phyloP scores from a whole-genome alignment of 495 filamentous ascomycete species.

The Penicillium soppii region DNA sequence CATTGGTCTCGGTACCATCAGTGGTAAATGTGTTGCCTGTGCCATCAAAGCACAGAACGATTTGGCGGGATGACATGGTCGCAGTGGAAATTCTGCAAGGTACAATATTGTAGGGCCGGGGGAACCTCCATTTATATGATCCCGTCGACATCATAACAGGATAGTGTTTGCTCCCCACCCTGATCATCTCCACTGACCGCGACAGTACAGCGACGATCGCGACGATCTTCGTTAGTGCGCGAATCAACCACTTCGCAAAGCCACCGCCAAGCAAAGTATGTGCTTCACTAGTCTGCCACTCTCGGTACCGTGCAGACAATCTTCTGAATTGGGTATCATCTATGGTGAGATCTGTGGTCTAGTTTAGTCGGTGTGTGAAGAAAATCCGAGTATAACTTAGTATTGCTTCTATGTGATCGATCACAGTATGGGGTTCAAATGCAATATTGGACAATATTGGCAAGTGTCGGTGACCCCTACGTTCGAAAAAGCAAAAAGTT shows the following conservation, averaged over 20 bases:
- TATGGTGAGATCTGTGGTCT: not conserved
- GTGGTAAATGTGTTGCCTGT: conserved; percentile 7
- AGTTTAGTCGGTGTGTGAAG: not conserved
- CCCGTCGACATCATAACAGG: not conserved
- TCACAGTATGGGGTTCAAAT: not conserved
- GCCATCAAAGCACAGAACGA: conserved; percentile 14
- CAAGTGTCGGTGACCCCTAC: too few species aligned
- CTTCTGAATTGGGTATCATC: not conserved
- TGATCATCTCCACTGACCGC: not conserved
- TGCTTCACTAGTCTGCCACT: not conserved
- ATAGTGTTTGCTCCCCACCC: not conserved
- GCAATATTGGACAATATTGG: not conserved
- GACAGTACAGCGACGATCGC: not conserved
- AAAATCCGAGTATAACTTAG: not conserved
- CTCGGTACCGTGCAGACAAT: not conserved
- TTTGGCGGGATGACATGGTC: not conserved
- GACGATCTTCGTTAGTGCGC: not conserved
- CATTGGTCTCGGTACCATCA: conserved; percentile 7
- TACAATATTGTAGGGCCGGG: not conserved
- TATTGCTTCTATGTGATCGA: not conserved
- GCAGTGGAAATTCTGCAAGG: not conserved
- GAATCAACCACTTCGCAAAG: not conserved
- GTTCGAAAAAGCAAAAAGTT: too few species aligned
- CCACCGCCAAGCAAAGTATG: not conserved
- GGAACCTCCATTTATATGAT: not conserved